Conservation (phyloP, 2,329 filamentous ascomycete genomes). For the Mycosphaerella arachidis region DNA sequence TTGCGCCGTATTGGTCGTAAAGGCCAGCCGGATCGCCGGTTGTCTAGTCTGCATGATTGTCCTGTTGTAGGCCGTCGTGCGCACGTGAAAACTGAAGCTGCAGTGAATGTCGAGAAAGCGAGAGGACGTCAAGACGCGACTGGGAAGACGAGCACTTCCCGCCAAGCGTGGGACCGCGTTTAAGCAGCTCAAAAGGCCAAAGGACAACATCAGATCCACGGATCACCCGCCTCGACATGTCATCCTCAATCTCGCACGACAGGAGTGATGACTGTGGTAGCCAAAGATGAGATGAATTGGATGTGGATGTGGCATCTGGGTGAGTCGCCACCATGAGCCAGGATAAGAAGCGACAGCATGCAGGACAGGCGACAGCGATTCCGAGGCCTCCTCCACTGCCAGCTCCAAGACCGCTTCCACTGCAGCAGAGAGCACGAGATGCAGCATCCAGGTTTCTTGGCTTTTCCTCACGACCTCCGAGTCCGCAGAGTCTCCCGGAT, state of each 20-base stretch:
- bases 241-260: neutral
- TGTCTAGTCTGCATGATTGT: too few species aligned
- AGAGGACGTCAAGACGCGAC: neutral
- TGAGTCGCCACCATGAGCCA: slow-evolving; percentile 1
- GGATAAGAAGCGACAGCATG: neutral
- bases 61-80: neutral
- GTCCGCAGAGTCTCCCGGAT: slow-evolving; percentile 19
- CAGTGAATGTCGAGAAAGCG: neutral
- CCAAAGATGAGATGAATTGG: neutral
- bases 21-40: too few species aligned
- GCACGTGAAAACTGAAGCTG: neutral
- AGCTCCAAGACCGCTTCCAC: slow-evolving; percentile 23
- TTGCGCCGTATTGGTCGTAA: neutral
- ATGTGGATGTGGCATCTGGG: neutral
- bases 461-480: slow-evolving; percentile 26
- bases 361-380: neutral
- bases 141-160: neutral
- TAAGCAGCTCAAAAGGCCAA: neutral
- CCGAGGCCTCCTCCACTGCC: slow-evolving; percentile 20
- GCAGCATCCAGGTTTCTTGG: slow-evolving; percentile 31
- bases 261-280: neutral
- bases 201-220: neutral
- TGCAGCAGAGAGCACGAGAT: slow-evolving; percentile 27
- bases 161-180: neutral
- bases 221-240: neutral